Evolutionary conservation across 1,284 basidiomycete genomes (phyloP).

Genomic region (Cystobasidium slooffiae): DNA sequence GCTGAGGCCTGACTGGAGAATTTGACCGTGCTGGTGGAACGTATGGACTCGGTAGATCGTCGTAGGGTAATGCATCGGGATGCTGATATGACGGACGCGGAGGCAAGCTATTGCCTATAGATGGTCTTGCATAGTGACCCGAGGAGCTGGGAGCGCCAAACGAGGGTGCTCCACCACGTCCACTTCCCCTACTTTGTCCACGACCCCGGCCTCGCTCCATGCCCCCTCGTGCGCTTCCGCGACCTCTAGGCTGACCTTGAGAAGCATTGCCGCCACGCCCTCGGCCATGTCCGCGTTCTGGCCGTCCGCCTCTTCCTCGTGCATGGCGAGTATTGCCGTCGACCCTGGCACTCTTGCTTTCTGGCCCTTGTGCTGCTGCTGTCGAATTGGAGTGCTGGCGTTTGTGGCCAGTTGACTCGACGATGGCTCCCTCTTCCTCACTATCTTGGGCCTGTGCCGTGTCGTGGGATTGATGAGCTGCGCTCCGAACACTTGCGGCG

Average conservation of each 20-base stretch:
- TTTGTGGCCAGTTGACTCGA: neutral
- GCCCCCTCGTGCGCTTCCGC: constrained; percentile 18
- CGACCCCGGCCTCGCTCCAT: constrained; percentile 22
- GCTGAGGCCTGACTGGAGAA: constrained; percentile 12
- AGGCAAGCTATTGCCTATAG: constrained; percentile 10
- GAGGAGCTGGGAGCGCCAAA: neutral
- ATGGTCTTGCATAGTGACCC: neutral
- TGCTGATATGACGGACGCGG: constrained; percentile 33
- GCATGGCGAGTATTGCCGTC: neutral
- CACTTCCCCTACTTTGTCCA: constrained; percentile 13
- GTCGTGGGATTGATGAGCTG: neutral
- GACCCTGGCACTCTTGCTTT: neutral
- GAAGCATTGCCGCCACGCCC: neutral
- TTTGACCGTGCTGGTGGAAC: constrained; percentile 2
- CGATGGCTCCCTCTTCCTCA: constrained; percentile 23
- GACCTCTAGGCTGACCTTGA: neutral
- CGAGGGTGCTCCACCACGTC: neutral
- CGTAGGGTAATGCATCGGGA: constrained; percentile 43
- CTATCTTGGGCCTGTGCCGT: neutral
- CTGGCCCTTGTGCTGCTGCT: neutral
- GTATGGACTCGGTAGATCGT: constrained; percentile 6
- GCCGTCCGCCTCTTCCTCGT: constrained; percentile 22
- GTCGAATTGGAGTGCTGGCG: neutral
- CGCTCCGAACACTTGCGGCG: constrained; percentile 14
- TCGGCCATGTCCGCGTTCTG: constrained; percentile 5